phyloP scores from a whole-genome alignment of 495 filamentous ascomycete species.

The Entonaema liquescens region DNA sequence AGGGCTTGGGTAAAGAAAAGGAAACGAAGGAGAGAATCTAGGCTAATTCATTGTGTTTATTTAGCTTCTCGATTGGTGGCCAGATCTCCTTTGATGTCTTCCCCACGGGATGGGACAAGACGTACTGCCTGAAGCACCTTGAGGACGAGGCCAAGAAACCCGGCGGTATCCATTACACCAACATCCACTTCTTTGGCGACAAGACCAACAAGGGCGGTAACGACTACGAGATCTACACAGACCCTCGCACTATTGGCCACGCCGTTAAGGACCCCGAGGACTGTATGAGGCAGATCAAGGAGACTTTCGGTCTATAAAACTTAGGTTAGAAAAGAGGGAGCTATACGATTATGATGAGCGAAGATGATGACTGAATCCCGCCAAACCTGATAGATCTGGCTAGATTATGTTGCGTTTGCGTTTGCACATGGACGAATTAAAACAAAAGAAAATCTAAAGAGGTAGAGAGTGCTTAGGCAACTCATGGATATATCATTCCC shows the following conservation, averaged over 20 bases:
- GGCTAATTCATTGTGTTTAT: neutral
- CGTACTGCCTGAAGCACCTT: slow-evolving; percentile 91
- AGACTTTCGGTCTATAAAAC: slow-evolving; percentile 75
- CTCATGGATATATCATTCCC: slow-evolving; percentile 15
- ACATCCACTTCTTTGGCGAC: slow-evolving; percentile 98
- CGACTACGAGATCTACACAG: slow-evolving; percentile 91
- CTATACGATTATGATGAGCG: neutral
- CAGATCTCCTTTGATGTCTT: slow-evolving; percentile 99
- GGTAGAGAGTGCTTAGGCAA: neutral
- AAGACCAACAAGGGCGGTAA: slow-evolving; percentile 91
- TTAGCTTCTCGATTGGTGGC: slow-evolving; percentile 89
- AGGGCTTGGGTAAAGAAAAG: slow-evolving; percentile 2
- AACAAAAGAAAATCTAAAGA: neutral
- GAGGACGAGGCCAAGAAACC: slow-evolving; percentile 77
- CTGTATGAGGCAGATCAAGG: slow-evolving; percentile 76
- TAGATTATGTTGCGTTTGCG: neutral
- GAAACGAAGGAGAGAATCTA: neutral
- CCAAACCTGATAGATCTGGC: slow-evolving; percentile 4
- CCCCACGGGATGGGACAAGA: slow-evolving; percentile 97
- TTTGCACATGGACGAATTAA: slow-evolving; percentile 1
- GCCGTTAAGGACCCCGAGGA: slow-evolving; percentile 82
- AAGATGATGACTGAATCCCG: neutral
- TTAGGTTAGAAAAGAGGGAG: neutral
- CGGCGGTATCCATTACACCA: slow-evolving; percentile 78
- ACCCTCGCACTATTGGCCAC: slow-evolving; percentile 84